Evolutionary conservation across 1,284 basidiomycete genomes (phyloP).

Genomic region (Lentinula novae-zelandiae): DNA sequence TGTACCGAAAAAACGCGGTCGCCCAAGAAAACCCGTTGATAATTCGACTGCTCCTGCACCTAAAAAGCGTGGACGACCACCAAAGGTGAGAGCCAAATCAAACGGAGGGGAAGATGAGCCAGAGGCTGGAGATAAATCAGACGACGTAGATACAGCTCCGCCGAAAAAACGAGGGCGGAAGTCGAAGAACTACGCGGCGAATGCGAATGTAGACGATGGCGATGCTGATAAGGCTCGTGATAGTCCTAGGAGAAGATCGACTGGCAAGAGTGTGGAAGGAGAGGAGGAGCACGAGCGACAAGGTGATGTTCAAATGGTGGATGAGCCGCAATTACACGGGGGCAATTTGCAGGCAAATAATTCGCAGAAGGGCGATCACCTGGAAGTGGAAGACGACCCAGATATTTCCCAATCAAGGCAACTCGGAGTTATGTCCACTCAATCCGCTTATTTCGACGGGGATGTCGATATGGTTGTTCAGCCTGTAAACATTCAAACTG

Average conservation of each 20-base stretch:
- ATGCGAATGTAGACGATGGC: background rate
- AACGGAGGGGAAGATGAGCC: background rate
- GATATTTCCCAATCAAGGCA: too few relatives aligned
- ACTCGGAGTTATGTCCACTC: too few relatives aligned
- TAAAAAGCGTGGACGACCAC: constrained; percentile 18
- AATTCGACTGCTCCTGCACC: constrained; percentile 1
- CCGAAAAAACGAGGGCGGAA: background rate
- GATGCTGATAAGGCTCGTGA: background rate
- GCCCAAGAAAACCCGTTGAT: constrained; percentile 12
- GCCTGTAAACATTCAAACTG: background rate
- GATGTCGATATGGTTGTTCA: background rate
- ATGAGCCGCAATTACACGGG: background rate
- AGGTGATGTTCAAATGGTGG: background rate
- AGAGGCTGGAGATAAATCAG: background rate
- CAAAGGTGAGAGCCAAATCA: constrained; percentile 12
- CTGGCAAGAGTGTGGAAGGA: background rate
- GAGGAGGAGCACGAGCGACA: too few relatives aligned
- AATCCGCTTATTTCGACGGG: background rate
- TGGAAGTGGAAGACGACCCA: too few relatives aligned
- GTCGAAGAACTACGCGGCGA: background rate
- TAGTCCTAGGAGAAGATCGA: background rate
- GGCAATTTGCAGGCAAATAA: too few relatives aligned
- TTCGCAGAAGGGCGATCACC: too few relatives aligned
- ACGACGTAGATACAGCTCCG: background rate
- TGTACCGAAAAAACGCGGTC: constrained; percentile 22